Percentiles rank a stretch among this genome's conserved stretches.
These are phyloP conservation scores for Vinca minor DNA, from an alignment of 257 asterid species.

Conservation along the genomic window DNA sequence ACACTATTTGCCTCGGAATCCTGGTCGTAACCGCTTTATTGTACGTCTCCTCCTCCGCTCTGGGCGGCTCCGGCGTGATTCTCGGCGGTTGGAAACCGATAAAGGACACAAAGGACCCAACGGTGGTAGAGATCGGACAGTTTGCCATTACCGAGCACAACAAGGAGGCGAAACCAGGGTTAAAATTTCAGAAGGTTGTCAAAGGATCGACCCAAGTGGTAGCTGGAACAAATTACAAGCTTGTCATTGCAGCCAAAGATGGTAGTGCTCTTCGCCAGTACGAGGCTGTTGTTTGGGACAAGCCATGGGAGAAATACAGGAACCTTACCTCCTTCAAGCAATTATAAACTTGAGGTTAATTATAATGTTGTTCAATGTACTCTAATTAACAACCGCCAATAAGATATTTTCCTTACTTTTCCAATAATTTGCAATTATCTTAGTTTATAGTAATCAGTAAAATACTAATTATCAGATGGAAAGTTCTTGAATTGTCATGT, in stretches of 20 bases:
- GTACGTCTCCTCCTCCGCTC: conserved; percentile 10
- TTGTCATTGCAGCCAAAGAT: conserved; percentile 8
- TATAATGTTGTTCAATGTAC: neutral
- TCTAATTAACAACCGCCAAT: neutral
- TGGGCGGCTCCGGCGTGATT: neutral
- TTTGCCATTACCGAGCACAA: conserved; percentile 16
- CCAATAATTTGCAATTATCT: too few species aligned
- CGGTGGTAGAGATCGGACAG: conserved; percentile 1
- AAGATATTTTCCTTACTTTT: neutral
- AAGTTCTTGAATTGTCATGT: too few species aligned
- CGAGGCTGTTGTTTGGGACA: conserved; percentile 6
- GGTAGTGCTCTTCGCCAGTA: neutral
- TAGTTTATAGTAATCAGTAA: too few species aligned
- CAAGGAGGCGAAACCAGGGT: neutral
- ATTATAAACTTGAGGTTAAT: neutral
- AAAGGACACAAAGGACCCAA: neutral
- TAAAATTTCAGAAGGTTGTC: conserved; percentile 6
- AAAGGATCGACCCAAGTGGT: conserved; percentile 13
- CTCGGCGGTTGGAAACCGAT: conserved; percentile 1
- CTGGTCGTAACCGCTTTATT: neutral
- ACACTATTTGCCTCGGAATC: neutral
- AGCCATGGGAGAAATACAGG: conserved; percentile 7
- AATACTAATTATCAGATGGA: too few species aligned
- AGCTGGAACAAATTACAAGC: conserved; percentile 2
- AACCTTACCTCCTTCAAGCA: conserved; percentile 17